Evolutionary conservation across 2,329 filamentous ascomycete species (phyloP).

Genomic region (Onygena corvina): DNA sequence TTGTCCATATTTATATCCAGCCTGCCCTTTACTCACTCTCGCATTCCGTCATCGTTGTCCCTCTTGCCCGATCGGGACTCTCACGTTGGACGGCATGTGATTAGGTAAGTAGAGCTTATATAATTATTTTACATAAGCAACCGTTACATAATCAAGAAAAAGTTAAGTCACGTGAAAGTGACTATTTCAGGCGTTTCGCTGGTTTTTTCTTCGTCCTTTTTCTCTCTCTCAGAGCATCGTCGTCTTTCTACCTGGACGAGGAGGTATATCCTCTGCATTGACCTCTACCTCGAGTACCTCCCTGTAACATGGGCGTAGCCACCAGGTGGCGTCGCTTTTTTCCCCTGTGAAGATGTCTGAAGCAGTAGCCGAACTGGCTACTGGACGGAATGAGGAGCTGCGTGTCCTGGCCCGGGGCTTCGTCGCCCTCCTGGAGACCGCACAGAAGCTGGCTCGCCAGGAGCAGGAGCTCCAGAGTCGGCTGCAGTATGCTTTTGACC

Average conservation of each 20-base stretch:
- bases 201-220: not conserved
- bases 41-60: too few relatives aligned
- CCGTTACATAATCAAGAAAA: too few relatives aligned
- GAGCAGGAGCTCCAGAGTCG: slow-evolving; percentile 29
- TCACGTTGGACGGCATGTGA: too few relatives aligned
- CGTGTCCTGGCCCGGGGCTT: slow-evolving; percentile 30
- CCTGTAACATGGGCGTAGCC: not conserved
- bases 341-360: not conserved
- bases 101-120: not conserved
- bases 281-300: not conserved
- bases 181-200: not conserved
- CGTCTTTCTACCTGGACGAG: not conserved
- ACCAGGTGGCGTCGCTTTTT: not conserved
- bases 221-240: not conserved
- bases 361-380: slow-evolving; percentile 22
- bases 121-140: not conserved
- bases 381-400: slow-evolving; percentile 20
- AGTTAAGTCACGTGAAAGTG: not conserved
- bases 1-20: too few relatives aligned
- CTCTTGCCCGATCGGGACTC: too few relatives aligned
- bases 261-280: too few relatives aligned
- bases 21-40: too few relatives aligned
- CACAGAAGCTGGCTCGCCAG: slow-evolving; percentile 29
- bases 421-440: slow-evolving; percentile 33
- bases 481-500: slow-evolving; percentile 29